These are phyloP conservation scores for Acarospora socialis DNA, from an alignment of 2,329 filamentous ascomycete species.

Conservation along the genomic window DNA sequence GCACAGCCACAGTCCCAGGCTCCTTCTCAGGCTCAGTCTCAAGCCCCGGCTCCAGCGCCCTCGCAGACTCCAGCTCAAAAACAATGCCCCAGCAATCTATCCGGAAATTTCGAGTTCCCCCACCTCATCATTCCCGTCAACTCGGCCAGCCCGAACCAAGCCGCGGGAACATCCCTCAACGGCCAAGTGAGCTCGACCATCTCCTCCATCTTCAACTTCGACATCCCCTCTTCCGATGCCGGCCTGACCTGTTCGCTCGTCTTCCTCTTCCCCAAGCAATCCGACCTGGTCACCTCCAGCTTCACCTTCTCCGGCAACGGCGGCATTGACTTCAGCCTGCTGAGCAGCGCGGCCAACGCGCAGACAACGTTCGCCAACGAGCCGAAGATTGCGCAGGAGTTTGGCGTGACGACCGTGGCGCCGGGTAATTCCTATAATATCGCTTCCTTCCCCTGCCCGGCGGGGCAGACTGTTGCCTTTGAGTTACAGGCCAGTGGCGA, in stretches of 20 bases:
- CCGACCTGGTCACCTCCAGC: slow-evolving; percentile 44
- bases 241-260: slow-evolving; percentile 48
- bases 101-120: slow-evolving; percentile 40
- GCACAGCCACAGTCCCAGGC: too few species aligned
- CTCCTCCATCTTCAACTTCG: slow-evolving; percentile 55
- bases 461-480: slow-evolving; percentile 37
- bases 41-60: too few species aligned
- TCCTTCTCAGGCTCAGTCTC: too few species aligned
- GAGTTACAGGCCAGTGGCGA: slow-evolving; percentile 37
- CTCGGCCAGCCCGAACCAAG: slow-evolving; percentile 36
- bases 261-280: slow-evolving; percentile 48
- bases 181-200: slow-evolving; percentile 40
- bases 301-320: slow-evolving; percentile 43
- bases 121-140: slow-evolving; percentile 50
- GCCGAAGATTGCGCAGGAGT: slow-evolving; percentile 32
- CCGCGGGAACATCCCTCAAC: slow-evolving; percentile 40
- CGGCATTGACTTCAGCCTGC: slow-evolving; percentile 37
- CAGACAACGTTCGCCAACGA: slow-evolving; percentile 41
- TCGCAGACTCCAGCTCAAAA: too few species aligned
- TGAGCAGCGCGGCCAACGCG: slow-evolving; percentile 32
- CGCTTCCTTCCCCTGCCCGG: slow-evolving; percentile 39
- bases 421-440: slow-evolving; percentile 43
- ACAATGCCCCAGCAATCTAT: slow-evolving; percentile 35
- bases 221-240: slow-evolving; percentile 39
- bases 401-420: slow-evolving; percentile 30